Percentiles rank a stretch among this genome's conserved stretches.
These are phyloP conservation scores for Zymoseptoria pseudotritici DNA, from an alignment of 2,329 filamentous ascomycete genomes.

Conservation along the genomic window DNA sequence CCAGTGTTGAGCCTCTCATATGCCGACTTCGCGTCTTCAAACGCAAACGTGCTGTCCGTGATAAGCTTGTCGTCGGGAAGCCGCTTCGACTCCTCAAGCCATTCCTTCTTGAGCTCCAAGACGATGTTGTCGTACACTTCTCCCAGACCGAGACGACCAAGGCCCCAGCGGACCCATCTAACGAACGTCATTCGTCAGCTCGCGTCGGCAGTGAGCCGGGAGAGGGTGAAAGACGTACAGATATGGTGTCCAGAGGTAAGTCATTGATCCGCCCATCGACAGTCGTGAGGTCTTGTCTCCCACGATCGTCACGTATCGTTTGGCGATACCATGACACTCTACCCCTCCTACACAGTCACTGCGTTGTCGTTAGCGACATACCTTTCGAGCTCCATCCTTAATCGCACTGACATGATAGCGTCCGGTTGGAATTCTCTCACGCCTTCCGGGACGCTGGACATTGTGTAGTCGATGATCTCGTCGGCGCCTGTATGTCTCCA, in stretches of 20 bases:
- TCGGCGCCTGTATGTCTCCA: constrained; percentile 32
- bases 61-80: constrained; percentile 46
- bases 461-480: constrained; percentile 55
- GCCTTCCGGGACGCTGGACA: constrained; percentile 40
- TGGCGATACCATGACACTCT: constrained; percentile 29
- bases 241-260: constrained; percentile 11
- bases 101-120: constrained; percentile 37
- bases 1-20: constrained; percentile 31
- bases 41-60: constrained; percentile 50
- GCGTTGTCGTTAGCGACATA: background rate
- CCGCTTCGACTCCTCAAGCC: constrained; percentile 49
- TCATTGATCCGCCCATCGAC: constrained; percentile 28
- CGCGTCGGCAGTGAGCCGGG: background rate
- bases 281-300: constrained; percentile 30
- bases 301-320: constrained; percentile 44
- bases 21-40: constrained; percentile 44
- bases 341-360: constrained; percentile 50
- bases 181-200: background rate
- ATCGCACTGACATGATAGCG: constrained; percentile 38
- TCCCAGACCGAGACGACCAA: constrained; percentile 33
- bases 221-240: background rate
- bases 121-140: constrained; percentile 36
- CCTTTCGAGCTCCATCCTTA: background rate
- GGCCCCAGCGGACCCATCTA: constrained; percentile 25
- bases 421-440: constrained; percentile 47